Evolutionary conservation across 176 grass and related monocot species (phyloP), one percentile per base, ranked within the genome.

Genomic region (Oryza longistaminata): DNA sequence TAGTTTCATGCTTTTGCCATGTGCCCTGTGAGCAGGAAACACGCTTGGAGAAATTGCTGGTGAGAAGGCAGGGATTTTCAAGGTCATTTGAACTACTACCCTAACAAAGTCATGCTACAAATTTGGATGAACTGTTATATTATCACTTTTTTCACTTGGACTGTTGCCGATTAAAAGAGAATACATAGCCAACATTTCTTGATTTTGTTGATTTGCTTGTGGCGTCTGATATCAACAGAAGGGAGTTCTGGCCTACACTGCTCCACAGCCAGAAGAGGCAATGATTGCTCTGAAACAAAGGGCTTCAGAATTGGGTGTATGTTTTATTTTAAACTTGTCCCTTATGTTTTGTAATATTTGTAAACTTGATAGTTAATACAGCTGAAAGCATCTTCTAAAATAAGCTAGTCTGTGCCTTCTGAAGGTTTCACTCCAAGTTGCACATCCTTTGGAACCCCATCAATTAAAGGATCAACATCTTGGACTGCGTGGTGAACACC

Each of bases 271-370:
- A 83, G 88, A 92, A 82, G 93, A 95, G 79, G 96, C 96, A 75
- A 96, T 96, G 96, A n/a, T 71, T 75, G 75, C 65, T 76, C 93
- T 99, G 40, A 76, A 86, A 69, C 35, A 82, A 81, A 91, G 75
- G 88, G 96, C 96, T 91, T 96, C 86, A 19, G 83, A 96, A 60
- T 94, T 96, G 82, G 96, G 82, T 85, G 96, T 99, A 92, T 89
- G 91, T 92, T 70, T 69, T 70, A 16, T 85, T 73, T 42, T 60
- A 0, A 19, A 60, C 58, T 92, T 2, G 19, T 42, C 37, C 80
- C 33, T 85, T 5, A 37, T 15, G 66, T 64, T 2, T 17, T 64
- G n/a, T 55, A 55, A 42, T 82, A 17, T 74, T 64, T 83, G 39
- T 81, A 80, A 19, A 21, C 34, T 52, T 26, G 64, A 19, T 66